Base-by-base conservation (phyloP, 768 basidiomycete genomes). In the Tylopilus vinaceipallidus region DNA sequence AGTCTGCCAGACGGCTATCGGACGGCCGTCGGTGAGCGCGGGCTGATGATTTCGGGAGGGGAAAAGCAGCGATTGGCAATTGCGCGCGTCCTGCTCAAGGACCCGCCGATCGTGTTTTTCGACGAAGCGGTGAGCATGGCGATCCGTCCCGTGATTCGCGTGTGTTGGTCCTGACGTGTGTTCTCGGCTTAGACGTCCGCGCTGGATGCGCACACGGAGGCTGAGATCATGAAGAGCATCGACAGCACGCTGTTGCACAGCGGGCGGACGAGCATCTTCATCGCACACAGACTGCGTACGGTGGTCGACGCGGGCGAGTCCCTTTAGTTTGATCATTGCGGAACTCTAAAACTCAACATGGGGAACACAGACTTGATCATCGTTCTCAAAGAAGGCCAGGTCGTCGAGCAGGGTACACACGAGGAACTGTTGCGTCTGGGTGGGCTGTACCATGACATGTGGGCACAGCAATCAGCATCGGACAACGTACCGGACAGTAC, bases 11-110 rank as follows among this genome's bases (percentile, higher is more conserved):
- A 94, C 6, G 84, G 86, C 49, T 99, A 97, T 66, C 61, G 71
- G 34, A 98, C 97, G 2, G 87, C 87, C 60, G 97, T 99, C 20
- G 97, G 97, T 1, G 97, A 99, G 71, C 73, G 97, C 34, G 97
- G 97, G 5, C 67, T 98, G 64, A 99, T 99, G 97, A 91, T 99
- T 41, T 95, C 91, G 32, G 97, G 97, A 0, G 97, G 97, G 2
- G 97, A 99, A 78, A 99, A 99, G 70, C 97, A 99, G 74, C 72
- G 97, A 43, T 70, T 99, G 58, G 97, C 97, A 3, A 91, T 99
- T 16, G 97, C 97, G 20, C 75, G 97, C 22, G 84, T 95, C 29
- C 69, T 99, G 59, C 70, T 98, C 42, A 98, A 98, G 72, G 88
- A 99, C 66, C 95, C 97, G 0, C 86, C 88, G 12, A 98, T 98